Evolutionary conservation across 1,139 yeast genomes (phyloP), one percentile per base, ranked within the genome.

Genomic region (Torulaspora globosa): DNA sequence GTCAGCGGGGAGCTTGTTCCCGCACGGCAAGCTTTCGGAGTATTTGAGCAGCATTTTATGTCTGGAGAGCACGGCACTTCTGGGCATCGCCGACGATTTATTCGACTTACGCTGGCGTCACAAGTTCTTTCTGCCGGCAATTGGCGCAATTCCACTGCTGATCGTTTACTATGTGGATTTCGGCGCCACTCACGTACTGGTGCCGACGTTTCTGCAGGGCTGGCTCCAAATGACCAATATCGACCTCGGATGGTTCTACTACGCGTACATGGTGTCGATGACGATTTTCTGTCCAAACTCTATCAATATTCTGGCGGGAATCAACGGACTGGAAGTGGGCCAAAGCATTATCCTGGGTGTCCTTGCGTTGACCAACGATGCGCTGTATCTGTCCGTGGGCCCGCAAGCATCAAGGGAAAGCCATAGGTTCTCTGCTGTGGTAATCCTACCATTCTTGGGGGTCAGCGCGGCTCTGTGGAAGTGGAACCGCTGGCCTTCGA

Each of bases 101-200:
- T 92, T 92, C 62, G 98, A 92, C 66, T 82, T 92, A 51, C 78
- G 96, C 55, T 92, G 99, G 99, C 75, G 99, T 63, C 96, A 92
- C 70, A 92, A 92, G 72, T 88, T 92, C 69, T 88, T 92, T 61
- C 66, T 92, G 55, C 99, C 99, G 0, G 96, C 96, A 0, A 80
- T 94, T 47, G 96, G 97, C 0, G 82, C 96, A 1, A 81, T 92
- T 41, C 99, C 99, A 3, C 73, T 94, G 57, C 73, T 92, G 50
- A 80, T 92, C 24, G 96, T 92, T 3, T 92, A 92, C 67, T 89
- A 87, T 57, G 92, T 90, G 47, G 97, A 92, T 66, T 92, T 87
- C 66, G 95, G 96, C 52, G 89, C 88, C 36, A 92, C 99, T 0
- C 80, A 85, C 34, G 84, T 92, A n/a, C 79, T 88, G 51, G 75